Evolutionary conservation across 225 moss, liverwort and hornwort species (phyloP).

Genomic region (Takakia lepidozioides): DNA sequence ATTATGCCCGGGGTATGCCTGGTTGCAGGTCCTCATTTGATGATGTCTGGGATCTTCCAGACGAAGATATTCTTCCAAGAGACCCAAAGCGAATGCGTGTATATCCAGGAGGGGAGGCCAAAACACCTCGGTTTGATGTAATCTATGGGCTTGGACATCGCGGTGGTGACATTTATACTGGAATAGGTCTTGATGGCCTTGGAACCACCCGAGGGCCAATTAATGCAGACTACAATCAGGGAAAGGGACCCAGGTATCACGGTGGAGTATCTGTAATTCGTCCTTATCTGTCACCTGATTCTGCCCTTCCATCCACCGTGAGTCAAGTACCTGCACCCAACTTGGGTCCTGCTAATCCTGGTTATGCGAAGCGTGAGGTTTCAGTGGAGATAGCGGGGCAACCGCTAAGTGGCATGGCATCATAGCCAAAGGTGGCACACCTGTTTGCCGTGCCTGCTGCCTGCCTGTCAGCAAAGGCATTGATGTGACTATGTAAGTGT

Average conservation of each 20-base stretch:
- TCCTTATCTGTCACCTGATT: too few species aligned
- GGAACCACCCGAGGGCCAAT: slow-evolving; percentile 1
- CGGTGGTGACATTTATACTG: background rate
- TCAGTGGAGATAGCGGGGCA: background rate
- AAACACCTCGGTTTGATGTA: slow-evolving; percentile 15
- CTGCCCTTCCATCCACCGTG: background rate
- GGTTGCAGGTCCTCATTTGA: slow-evolving; percentile 19
- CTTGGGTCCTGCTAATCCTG: slow-evolving; percentile 4
- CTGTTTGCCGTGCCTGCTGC: slow-evolving; percentile 51
- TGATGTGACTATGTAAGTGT: slow-evolving; percentile 43
- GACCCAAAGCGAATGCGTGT: slow-evolving; percentile 34
- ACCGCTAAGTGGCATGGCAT: slow-evolving; percentile 47
- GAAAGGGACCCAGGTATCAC: slow-evolving; percentile 3
- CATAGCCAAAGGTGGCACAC: slow-evolving; percentile 60
- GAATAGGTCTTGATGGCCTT: background rate
- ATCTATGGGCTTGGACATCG: slow-evolving; percentile 12
- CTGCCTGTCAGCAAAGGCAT: slow-evolving; percentile 44
- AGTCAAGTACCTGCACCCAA: background rate
- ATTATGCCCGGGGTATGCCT: slow-evolving; percentile 9
- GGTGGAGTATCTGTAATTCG: too few species aligned
- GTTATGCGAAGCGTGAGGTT: slow-evolving; percentile 1
- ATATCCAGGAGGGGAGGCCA: slow-evolving; percentile 11
- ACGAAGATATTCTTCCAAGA: slow-evolving; percentile 25
- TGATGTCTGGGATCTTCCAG: slow-evolving; percentile 35
- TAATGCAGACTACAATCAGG: background rate